These are phyloP conservation scores for Pythium catenulatum DNA, from an alignment of 352 stramenopile species.

Conservation along the genomic window DNA sequence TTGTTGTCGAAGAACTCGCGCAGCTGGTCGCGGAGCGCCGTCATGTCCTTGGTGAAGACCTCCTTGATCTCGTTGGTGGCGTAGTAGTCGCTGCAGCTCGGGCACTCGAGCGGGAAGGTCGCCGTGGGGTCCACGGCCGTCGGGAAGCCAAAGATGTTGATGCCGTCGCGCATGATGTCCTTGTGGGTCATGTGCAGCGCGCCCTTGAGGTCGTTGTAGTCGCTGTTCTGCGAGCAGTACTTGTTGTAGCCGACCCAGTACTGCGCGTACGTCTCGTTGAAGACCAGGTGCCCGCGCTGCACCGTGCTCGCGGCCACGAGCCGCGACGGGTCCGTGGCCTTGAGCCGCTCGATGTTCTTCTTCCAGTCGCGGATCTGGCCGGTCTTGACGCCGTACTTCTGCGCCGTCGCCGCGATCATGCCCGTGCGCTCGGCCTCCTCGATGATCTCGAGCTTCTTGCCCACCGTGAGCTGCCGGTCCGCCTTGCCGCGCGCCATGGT, in stretches of 20 bases:
- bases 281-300: constrained; percentile 89
- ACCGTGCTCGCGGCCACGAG: constrained; percentile 91
- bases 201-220: constrained; percentile 84
- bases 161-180: constrained; percentile 82
- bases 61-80: constrained; percentile 81
- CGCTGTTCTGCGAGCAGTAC: constrained; percentile 86
- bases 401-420: constrained; percentile 83
- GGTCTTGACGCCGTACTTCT: constrained; percentile 93
- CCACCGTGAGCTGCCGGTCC: constrained; percentile 86
- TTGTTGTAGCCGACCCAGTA: constrained; percentile 95
- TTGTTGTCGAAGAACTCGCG: constrained; percentile 90
- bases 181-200: constrained; percentile 84
- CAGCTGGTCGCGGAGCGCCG: constrained; percentile 79
- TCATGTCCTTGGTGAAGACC: constrained; percentile 85
- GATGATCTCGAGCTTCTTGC: constrained; percentile 94
- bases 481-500: constrained; percentile 91
- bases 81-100: constrained; percentile 80
- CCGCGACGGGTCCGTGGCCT: constrained; percentile 86
- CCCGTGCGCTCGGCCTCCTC: constrained; percentile 90
- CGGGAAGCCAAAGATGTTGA: constrained; percentile 85
- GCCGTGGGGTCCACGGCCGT: constrained; percentile 79
- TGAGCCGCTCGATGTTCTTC: constrained; percentile 89
- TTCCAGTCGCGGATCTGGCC: constrained; percentile 94
- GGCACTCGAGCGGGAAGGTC: constrained; percentile 78
- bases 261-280: constrained; percentile 93